phyloP scores from a whole-genome alignment of 2,329 filamentous ascomycete species.

The Trichoderma lentiforme region DNA sequence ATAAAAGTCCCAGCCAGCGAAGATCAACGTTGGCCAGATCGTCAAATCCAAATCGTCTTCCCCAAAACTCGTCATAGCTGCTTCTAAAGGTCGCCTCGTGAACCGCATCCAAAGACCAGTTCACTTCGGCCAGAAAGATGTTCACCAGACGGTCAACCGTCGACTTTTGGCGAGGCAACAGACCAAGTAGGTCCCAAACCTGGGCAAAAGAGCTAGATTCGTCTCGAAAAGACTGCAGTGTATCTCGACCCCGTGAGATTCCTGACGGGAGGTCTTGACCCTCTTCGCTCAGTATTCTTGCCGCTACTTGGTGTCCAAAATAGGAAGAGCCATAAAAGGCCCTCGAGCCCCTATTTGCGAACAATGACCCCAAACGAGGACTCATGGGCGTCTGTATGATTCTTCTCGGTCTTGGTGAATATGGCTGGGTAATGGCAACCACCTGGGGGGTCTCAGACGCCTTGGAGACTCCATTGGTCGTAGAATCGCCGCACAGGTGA shows the following conservation, averaged over 20 bases:
- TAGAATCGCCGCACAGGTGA: neutral
- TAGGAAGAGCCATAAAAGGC: conserved; percentile 10
- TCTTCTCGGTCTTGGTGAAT: neutral
- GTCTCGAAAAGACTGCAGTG: conserved; percentile 2
- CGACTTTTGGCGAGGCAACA: neutral
- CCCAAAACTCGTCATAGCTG: conserved; percentile 11
- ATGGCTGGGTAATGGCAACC: neutral
- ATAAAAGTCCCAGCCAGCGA: neutral
- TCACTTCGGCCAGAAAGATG: neutral
- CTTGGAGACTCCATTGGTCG: neutral
- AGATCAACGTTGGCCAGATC: conserved; percentile 7
- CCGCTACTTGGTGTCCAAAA: conserved; percentile 3
- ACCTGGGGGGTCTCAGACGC: neutral
- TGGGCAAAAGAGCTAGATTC: conserved; percentile 7
- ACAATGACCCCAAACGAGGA: neutral
- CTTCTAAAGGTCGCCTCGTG: neutral
- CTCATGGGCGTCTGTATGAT: conserved; percentile 3
- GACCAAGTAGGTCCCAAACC: conserved; percentile 1
- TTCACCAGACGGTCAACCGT: neutral
- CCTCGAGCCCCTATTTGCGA: neutral
- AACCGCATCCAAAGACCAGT: conserved; percentile 9
- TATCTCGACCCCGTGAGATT: conserved; percentile 2
- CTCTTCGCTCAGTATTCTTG: conserved; percentile 6
- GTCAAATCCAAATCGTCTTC: conserved; percentile 3
- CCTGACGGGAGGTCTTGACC: neutral